A percentile compares a stretch with the other conserved stretches of the same genome.
Evolutionary conservation across 768 basidiomycete genomes (phyloP).

Genomic region (Boletus sp.): DNA sequence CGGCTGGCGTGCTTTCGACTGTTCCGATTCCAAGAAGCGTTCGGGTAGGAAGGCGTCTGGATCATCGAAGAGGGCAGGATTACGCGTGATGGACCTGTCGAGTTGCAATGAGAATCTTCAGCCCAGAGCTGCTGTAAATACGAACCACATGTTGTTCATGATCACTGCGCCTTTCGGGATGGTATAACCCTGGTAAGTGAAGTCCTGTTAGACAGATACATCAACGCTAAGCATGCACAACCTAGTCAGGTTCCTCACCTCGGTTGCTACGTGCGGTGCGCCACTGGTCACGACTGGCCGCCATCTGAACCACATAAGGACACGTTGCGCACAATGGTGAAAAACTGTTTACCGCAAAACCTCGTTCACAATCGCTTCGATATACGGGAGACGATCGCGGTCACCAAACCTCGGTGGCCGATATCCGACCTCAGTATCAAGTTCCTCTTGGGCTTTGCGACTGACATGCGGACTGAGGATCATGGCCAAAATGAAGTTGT

Average conservation of each 20-base stretch:
- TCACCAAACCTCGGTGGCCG: slow-evolving; percentile 7
- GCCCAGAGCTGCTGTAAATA: not conserved
- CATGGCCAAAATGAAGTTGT: slow-evolving; percentile 6
- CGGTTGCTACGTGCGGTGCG: slow-evolving; percentile 3
- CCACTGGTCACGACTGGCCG: slow-evolving; percentile 5
- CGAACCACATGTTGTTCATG: not conserved
- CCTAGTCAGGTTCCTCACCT: not conserved
- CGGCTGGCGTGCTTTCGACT: not conserved
- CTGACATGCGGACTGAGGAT: slow-evolving; percentile 2
- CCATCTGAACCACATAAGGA: slow-evolving; percentile 1
- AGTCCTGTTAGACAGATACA: not conserved
- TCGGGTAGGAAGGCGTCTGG: slow-evolving; percentile 17
- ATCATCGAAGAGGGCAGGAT: slow-evolving; percentile 7
- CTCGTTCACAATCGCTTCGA: slow-evolving; percentile 8
- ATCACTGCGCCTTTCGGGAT: slow-evolving; percentile 7
- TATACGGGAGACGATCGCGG: slow-evolving; percentile 5
- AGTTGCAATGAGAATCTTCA: not conserved
- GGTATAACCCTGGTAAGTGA: slow-evolving; percentile 1
- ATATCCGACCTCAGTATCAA: not conserved
- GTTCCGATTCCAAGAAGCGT: slow-evolving; percentile 7
- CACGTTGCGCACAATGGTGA: not conserved
- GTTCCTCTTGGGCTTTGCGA: slow-evolving; percentile 5
- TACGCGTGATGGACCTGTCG: slow-evolving; percentile 7
- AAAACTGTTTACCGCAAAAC: not conserved
- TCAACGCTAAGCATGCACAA: not conserved